Evolutionary conservation across 2,329 filamentous ascomycete species (phyloP), one percentile per base, ranked within the genome.

Genomic region (Apiospora saccharicola): DNA sequence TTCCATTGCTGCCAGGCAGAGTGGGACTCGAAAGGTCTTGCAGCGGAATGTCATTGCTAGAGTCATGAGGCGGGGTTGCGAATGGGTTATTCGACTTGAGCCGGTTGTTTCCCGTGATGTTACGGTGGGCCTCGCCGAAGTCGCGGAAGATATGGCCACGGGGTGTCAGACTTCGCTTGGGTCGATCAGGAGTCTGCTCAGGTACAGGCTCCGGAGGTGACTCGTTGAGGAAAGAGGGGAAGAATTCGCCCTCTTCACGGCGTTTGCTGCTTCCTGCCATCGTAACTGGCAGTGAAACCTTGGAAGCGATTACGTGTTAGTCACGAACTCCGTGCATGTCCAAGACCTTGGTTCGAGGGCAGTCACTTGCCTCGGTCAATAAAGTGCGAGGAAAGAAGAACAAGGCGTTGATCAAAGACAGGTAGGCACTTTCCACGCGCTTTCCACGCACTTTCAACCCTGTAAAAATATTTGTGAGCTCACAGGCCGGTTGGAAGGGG

Each of bases 101-200:
- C n/a, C 77, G 68, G n/a, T 22, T 51, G n/a, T 24, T 70, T 16
- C 47, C 37, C 19, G 81, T 82, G 72, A 85, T 85, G 46, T 81
- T 82, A 4, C 79, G 77, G 71, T 83, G 81, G 0, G 84, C 83
- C 47, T 84, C 83, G 37, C 78, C 77, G 0, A 85, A 75, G 70
- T 81, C 80, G 37, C 78, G 77, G 71, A 84, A 85, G 41, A 82
- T 76, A 7, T 77, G 78, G 4, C 79, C 80, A 41, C 81, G 81
- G 13, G 80, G 81, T 12, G 78, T 80, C 6, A 75, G 68, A 22
- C 72, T 76, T 61, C 72, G 73, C 24, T 73, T 72, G 69, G 75
- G 41, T 41, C 19, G 47, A 26, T 57, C 24, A n/a, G 46, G 68
- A 34, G 69, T 44, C n/a, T 51, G 41, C 19, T 68, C 69, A n/a